Base-by-base conservation (phyloP, 2,329 filamentous ascomycete species). In the Apiospora marii region DNA sequence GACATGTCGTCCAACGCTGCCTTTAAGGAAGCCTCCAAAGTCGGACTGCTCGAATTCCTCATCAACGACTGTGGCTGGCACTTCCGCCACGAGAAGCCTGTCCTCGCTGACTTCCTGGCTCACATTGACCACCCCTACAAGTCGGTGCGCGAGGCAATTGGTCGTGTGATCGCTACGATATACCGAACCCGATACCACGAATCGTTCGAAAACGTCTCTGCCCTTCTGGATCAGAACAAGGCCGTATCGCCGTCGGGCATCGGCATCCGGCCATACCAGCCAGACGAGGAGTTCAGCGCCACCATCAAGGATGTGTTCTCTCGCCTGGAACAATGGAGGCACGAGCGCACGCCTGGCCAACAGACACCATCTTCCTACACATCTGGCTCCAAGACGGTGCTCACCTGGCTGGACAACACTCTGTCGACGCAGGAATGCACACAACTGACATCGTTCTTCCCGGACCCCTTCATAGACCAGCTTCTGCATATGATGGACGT, bases 401-500 rank as follows among this genome's bases (percentile, higher is more conserved):
- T 99, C 1, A 90, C 96, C 67, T 99, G 96, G 96, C 90, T 99
- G 6, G 96, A 99, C 83, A 93, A 91, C 68, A 96, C 94, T 22
- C 87, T 99, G 3, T 94, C 94, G 3, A 97, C 94, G 0, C 93
- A 97, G 75, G 96, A 98, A 81, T 99, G 96, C 83, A 97, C 91
- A 0, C 93, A 96, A 80, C 89, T 99, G 19, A 91, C 97, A 24
- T 91, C 92, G 4, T 98, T 98, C 88, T 98, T 99, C 86, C 93
- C 95, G 0, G 89, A 93, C 48, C 88, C 93, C 0, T 96, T 98
- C 79, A 96, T 97, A 81, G 94, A 96, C 78, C 94, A 98, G 81
- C 89, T 99, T 19, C 86, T 99, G 70, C 95, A 99, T 85, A 99
- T 99, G 96, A 99, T 99, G 96, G 96, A 99, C 80, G 94, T 99